Conservation (phyloP, 805 yeast species). For the Brettanomyces sp. region DNA sequence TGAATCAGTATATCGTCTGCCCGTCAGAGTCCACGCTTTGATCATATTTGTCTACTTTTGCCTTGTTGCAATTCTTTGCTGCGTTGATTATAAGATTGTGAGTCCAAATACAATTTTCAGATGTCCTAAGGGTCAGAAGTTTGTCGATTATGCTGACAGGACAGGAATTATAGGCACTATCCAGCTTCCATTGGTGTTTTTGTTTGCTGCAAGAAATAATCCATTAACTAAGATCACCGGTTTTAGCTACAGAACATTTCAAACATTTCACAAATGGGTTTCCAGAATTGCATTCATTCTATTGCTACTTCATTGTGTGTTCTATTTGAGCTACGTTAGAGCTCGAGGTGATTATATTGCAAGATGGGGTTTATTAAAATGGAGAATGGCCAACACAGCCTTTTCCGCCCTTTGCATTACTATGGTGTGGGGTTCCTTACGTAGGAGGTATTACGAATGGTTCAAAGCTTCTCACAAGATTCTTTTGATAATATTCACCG, state of each 20-base stretch:
- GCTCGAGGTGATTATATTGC: slow-evolving; percentile 26
- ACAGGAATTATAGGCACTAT: slow-evolving; percentile 35
- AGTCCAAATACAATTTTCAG: slow-evolving; percentile 24
- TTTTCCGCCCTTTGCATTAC: slow-evolving; percentile 20
- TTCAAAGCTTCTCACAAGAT: slow-evolving; percentile 37
- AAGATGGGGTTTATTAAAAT: slow-evolving; percentile 30
- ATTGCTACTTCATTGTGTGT: slow-evolving; percentile 28
- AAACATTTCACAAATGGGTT: slow-evolving; percentile 30
- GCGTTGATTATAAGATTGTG: slow-evolving; percentile 18
- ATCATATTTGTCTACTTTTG: slow-evolving; percentile 20
- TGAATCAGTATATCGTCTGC: slow-evolving; percentile 17
- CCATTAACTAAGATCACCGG: slow-evolving; percentile 24
- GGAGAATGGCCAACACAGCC: slow-evolving; percentile 36
- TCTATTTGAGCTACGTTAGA: slow-evolving; percentile 29
- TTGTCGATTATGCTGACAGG: slow-evolving; percentile 33
- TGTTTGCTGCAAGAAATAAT: slow-evolving; percentile 29
- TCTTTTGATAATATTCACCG: slow-evolving; percentile 31
- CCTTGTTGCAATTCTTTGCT: slow-evolving; percentile 20
- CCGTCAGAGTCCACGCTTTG: slow-evolving; percentile 25
- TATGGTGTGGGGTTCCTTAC: slow-evolving; percentile 22
- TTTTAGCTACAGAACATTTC: slow-evolving; percentile 26
- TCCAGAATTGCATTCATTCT: slow-evolving; percentile 31
- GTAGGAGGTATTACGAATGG: slow-evolving; percentile 33
- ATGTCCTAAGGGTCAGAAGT: slow-evolving; percentile 19
- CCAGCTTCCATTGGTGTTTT: slow-evolving; percentile 27